Evolutionary conservation across 2,329 filamentous ascomycete genomes (phyloP).

Genomic region (Sporothrix brunneoviolacea): DNA sequence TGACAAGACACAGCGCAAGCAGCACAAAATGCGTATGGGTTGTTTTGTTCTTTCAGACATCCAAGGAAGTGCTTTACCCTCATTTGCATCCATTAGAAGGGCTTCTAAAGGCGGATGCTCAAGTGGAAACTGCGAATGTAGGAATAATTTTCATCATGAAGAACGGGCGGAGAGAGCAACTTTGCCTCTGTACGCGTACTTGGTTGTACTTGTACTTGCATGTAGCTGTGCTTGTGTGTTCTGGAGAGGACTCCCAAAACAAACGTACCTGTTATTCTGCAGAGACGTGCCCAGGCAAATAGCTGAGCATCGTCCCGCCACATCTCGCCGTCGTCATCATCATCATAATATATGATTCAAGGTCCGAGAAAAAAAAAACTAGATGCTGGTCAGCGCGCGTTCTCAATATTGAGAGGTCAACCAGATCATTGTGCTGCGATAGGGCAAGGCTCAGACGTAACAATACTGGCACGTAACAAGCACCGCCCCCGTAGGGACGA

Average conservation of each 20-base stretch:
- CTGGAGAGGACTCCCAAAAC: too few relatives aligned
- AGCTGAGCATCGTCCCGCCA: too few relatives aligned
- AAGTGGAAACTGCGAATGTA: slow-evolving; percentile 87
- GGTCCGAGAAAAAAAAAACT: not conserved
- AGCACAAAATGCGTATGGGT: not conserved
- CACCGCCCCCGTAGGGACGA: slow-evolving; percentile 45
- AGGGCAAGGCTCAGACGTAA: slow-evolving; percentile 20
- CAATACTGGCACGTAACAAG: slow-evolving; percentile 91
- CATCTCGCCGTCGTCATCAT: too few relatives aligned
- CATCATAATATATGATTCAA: too few relatives aligned
- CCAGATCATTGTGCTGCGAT: too few relatives aligned
- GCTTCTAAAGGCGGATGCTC: slow-evolving; percentile 56
- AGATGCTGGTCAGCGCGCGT: not conserved
- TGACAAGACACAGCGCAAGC: slow-evolving; percentile 6
- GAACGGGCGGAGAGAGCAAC: slow-evolving; percentile 21
- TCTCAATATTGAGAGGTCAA: not conserved
- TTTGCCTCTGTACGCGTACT: too few relatives aligned
- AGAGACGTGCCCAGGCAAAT: too few relatives aligned
- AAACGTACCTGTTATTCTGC: too few relatives aligned
- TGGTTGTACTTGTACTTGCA: not conserved
- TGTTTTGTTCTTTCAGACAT: slow-evolving; percentile 44
- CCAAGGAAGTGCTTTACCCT: slow-evolving; percentile 65
- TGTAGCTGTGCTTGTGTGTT: not conserved
- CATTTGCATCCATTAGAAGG: slow-evolving; percentile 56
- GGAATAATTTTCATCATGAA: slow-evolving; percentile 67